These are phyloP conservation scores for Lactarius vividus DNA, from an alignment of 768 basidiomycete genomes.

Conservation along the genomic window DNA sequence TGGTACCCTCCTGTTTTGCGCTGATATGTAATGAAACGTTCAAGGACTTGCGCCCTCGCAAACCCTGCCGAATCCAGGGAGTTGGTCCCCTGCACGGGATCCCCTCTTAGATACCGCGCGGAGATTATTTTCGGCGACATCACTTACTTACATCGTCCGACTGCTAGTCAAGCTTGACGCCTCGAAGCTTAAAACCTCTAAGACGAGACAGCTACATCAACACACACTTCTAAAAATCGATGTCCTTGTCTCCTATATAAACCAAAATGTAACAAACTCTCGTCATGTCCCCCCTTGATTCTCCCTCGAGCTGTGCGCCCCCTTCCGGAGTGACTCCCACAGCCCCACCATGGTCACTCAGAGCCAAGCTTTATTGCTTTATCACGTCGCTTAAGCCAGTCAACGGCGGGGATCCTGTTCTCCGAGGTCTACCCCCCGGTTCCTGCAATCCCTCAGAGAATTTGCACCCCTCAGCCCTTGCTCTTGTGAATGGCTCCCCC, in stretches of 20 bases:
- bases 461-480: conserved; percentile 22
- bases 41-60: too few species aligned
- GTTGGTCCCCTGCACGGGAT: too few species aligned
- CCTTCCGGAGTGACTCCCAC: not conserved
- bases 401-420: conserved; percentile 10
- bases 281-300: not conserved
- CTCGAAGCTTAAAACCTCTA: not conserved
- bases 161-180: too few species aligned
- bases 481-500: not conserved
- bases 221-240: too few species aligned
- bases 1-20: too few species aligned
- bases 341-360: conserved; percentile 20
- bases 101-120: too few species aligned
- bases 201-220: not conserved
- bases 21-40: too few species aligned
- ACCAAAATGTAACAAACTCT: not conserved
- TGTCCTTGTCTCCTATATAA: not conserved
- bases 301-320: not conserved
- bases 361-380: conserved; percentile 17
- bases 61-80: too few species aligned
- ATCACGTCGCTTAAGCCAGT: conserved; percentile 1
- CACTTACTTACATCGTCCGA: too few species aligned
- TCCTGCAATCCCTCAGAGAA: conserved; percentile 20
- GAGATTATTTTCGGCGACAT: too few species aligned
- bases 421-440: conserved; percentile 23